Evolutionary conservation across 768 basidiomycete genomes (phyloP), one percentile per base, ranked within the genome.

Genomic region (Suillus occidentalis): DNA sequence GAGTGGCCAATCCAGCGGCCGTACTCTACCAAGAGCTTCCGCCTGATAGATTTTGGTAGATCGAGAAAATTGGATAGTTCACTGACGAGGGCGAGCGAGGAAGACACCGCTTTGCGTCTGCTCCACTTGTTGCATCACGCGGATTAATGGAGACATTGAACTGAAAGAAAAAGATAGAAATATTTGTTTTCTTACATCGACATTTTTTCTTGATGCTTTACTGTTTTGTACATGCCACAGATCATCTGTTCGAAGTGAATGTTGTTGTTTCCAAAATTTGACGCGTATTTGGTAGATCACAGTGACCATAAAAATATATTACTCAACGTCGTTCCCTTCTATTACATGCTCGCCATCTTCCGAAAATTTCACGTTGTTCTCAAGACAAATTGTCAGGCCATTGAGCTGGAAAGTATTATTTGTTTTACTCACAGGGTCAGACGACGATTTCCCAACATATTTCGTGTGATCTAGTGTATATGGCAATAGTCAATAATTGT

Each of bases 311-410:
- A 25, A 40, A 25, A 40, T 59, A 6, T 4, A 42, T 59, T 22
- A 64, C 55, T 84, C 80, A 7, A 83, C 66, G 68, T 88, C 87
- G 64, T 86, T 75, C 25, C 89, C 89, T 69, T 90, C 89, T 59
- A 90, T 67, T 2, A 93, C 82, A 13, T 69, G 81, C 74, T 91
- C 89, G 42, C 92, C 92, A 69, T 94, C 92, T 65, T 86, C 84
- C 0, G 91, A 91, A 65, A 94, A 88, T 70, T 86, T 89, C 57
- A 94, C 85, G 69, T 91, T 91, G 59, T 88, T 83, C 89, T 93
- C 68, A 34, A 12, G 3, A 31, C 13, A 34, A 68, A 8, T 57
- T 25, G n/a, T 12, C 4, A 13, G 37, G 9, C 25, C 4, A 18
- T 4, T 3, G 47, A 16, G 22, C 18, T 10, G 10, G 20, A 18